These are phyloP conservation scores for Colletotrichum camelliae DNA, from an alignment of 2,329 filamentous ascomycete genomes.

Conservation along the genomic window DNA sequence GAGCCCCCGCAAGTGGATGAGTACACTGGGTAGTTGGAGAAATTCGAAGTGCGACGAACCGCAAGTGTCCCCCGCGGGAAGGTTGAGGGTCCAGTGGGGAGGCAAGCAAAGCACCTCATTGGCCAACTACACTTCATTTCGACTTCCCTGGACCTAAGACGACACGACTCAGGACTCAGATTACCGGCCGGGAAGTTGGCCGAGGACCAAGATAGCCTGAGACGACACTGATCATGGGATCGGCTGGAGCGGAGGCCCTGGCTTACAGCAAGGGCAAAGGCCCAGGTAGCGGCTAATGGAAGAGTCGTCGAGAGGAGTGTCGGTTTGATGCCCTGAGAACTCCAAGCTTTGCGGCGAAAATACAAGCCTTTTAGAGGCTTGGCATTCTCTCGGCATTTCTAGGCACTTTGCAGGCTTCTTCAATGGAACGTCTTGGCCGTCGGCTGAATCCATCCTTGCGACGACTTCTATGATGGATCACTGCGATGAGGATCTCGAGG, in stretches of 20 bases:
- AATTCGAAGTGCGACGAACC: neutral
- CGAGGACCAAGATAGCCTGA: neutral
- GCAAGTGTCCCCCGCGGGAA: neutral
- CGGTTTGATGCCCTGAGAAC: neutral
- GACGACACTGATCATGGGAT: neutral
- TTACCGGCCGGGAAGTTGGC: neutral
- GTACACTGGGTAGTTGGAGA: neutral
- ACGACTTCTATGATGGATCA: neutral
- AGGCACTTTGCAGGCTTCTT: neutral
- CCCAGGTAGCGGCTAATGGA: neutral
- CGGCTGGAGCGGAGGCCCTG: neutral
- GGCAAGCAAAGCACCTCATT: neutral
- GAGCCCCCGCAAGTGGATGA: neutral
- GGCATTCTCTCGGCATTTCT: constrained; percentile 11
- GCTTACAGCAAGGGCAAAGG: neutral
- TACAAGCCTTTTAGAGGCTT: constrained; percentile 12
- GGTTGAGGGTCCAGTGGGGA: neutral
- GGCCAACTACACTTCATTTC: neutral
- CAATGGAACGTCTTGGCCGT: neutral
- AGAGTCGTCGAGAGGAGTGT: neutral
- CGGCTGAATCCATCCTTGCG: neutral
- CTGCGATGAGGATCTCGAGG: neutral
- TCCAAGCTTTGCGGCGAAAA: constrained; percentile 5
- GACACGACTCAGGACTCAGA: neutral
- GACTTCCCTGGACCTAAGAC: neutral